Evolutionary conservation across 1,139 yeast genomes (phyloP).

Genomic region (Debaryomycetaceae sp.): DNA sequence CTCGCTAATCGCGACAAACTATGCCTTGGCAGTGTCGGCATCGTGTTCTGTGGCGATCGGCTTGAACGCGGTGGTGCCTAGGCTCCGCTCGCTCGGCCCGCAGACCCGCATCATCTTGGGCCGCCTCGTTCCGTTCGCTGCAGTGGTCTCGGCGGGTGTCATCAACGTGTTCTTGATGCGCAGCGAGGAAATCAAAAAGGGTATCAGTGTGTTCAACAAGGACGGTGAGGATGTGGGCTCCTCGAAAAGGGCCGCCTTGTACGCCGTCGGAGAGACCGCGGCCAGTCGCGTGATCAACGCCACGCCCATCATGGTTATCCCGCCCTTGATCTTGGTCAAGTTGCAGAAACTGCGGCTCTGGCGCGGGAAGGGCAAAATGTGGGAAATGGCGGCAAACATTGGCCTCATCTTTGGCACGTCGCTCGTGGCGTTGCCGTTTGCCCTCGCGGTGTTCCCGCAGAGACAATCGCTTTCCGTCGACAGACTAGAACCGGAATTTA

Average conservation of each 20-base stretch:
- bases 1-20: slow-evolving; percentile 63
- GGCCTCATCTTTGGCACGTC: slow-evolving; percentile 82
- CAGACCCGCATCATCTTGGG: slow-evolving; percentile 61
- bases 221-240: slow-evolving; percentile 64
- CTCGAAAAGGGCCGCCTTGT: slow-evolving; percentile 76
- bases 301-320: slow-evolving; percentile 93
- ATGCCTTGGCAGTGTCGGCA: slow-evolving; percentile 82
- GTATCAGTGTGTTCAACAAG: slow-evolving; percentile 59
- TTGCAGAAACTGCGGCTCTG: slow-evolving; percentile 57
- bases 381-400: slow-evolving; percentile 62
- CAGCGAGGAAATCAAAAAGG: slow-evolving; percentile 83
- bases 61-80: slow-evolving; percentile 77
- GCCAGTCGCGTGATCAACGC: slow-evolving; percentile 91
- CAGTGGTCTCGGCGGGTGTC: slow-evolving; percentile 92
- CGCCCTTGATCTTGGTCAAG: slow-evolving; percentile 72
- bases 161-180: slow-evolving; percentile 94
- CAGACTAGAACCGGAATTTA: slow-evolving; percentile 55
- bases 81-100: slow-evolving; percentile 56
- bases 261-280: slow-evolving; percentile 96
- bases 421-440: slow-evolving; percentile 83
- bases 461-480: slow-evolving; percentile 49
- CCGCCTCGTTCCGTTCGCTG: slow-evolving; percentile 93
- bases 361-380: slow-evolving; percentile 52
- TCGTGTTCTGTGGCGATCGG: slow-evolving; percentile 95
- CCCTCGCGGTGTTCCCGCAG: slow-evolving; percentile 92